Conservation (phyloP, 2,329 filamentous ascomycete genomes). For the Nectriaceae sp. region DNA sequence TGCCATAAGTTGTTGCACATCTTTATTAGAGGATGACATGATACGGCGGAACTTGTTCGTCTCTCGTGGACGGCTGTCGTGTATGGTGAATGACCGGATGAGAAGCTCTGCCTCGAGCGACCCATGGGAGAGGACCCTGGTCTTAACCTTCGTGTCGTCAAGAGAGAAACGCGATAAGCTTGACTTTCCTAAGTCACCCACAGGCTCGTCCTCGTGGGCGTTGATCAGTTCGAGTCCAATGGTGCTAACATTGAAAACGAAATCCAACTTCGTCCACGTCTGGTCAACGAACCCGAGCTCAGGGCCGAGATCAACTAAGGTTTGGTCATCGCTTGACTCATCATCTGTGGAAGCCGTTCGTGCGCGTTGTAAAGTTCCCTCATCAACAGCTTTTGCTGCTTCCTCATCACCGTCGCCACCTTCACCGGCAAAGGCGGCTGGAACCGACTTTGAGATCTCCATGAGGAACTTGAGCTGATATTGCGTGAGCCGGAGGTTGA, state of each 20-base stretch:
- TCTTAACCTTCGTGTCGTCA: slow-evolving; percentile 88
- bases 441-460: slow-evolving; percentile 84
- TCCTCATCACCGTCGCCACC: slow-evolving; percentile 75
- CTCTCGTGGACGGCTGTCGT: slow-evolving; percentile 85
- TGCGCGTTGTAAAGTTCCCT: slow-evolving; percentile 51
- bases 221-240: slow-evolving; percentile 87
- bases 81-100: slow-evolving; percentile 91
- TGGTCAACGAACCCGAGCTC: slow-evolving; percentile 70
- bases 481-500: slow-evolving; percentile 87
- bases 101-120: slow-evolving; percentile 91
- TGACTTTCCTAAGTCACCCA: slow-evolving; percentile 75
- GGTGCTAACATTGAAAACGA: slow-evolving; percentile 85
- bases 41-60: slow-evolving; percentile 97
- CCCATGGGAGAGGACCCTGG: slow-evolving; percentile 88
- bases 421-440: slow-evolving; percentile 72
- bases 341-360: slow-evolving; percentile 41
- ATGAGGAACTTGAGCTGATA: slow-evolving; percentile 88
- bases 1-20: slow-evolving; percentile 97
- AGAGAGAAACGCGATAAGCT: slow-evolving; percentile 94
- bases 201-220: slow-evolving; percentile 72
- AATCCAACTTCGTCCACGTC: slow-evolving; percentile 89
- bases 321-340: slow-evolving; percentile 37
- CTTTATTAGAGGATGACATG: slow-evolving; percentile 95
- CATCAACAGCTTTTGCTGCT: slow-evolving; percentile 72
- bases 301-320: slow-evolving; percentile 60